phyloP scores from a whole-genome alignment of 768 basidiomycete species.

The Naematelia aurantialba region DNA sequence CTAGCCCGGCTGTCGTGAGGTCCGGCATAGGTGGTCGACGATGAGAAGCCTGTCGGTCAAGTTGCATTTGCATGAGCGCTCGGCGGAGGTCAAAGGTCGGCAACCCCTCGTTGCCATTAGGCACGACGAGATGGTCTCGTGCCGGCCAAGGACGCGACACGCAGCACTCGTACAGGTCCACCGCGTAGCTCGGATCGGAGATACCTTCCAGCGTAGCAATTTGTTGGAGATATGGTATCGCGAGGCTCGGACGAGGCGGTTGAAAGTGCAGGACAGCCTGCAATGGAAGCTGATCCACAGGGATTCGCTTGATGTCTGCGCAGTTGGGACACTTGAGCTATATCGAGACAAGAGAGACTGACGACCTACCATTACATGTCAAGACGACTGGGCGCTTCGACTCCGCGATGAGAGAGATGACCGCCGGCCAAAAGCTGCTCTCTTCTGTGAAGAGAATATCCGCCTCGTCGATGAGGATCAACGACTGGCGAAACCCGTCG shows the following conservation, averaged over 20 bases:
- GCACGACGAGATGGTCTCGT: slow-evolving; percentile 51
- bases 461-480: slow-evolving; percentile 90
- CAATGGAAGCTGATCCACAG: slow-evolving; percentile 67
- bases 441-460: slow-evolving; percentile 86
- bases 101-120: slow-evolving; percentile 46
- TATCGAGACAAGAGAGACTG: neutral
- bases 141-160: slow-evolving; percentile 31
- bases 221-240: slow-evolving; percentile 66
- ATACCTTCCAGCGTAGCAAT: slow-evolving; percentile 53
- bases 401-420: slow-evolving; percentile 73
- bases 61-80: slow-evolving; percentile 63
- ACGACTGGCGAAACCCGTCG: slow-evolving; percentile 63
- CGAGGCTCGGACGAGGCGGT: slow-evolving; percentile 58
- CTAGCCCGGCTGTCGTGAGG: neutral
- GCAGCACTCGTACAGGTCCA: slow-evolving; percentile 25
- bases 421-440: slow-evolving; percentile 74
- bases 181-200: neutral
- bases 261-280: slow-evolving; percentile 68
- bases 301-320: slow-evolving; percentile 71
- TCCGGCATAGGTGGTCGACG: slow-evolving; percentile 9
- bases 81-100: slow-evolving; percentile 61
- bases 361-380: slow-evolving; percentile 82
- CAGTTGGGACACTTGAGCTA: neutral
- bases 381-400: slow-evolving; percentile 84
- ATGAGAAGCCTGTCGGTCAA: slow-evolving; percentile 36